These are phyloP conservation scores for Yamadazyma paraphyllophila DNA, from an alignment of 805 yeast species.

Conservation along the genomic window DNA sequence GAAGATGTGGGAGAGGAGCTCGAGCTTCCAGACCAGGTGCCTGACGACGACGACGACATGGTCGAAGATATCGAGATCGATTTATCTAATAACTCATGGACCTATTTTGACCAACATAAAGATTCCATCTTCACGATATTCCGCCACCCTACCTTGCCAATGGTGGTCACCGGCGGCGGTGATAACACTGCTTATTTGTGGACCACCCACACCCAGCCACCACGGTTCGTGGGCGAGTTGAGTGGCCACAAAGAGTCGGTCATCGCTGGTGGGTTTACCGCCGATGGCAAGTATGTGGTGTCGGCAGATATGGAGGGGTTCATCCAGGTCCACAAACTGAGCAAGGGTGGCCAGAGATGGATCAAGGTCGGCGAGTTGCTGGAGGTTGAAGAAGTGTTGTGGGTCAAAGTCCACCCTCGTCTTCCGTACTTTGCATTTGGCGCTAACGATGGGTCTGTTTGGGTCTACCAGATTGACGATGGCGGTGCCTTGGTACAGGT, in stretches of 20 bases:
- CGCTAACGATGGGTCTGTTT: slow-evolving; percentile 87
- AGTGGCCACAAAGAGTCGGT: slow-evolving; percentile 87
- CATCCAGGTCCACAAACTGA: slow-evolving; percentile 66
- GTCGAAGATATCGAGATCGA: slow-evolving; percentile 67
- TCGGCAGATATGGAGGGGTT: slow-evolving; percentile 96
- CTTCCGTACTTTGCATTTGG: slow-evolving; percentile 88
- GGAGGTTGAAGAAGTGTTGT: slow-evolving; percentile 87
- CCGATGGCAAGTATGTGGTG: slow-evolving; percentile 74
- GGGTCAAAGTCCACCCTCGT: slow-evolving; percentile 79
- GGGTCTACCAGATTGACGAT: slow-evolving; percentile 80
- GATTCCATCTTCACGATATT: slow-evolving; percentile 86
- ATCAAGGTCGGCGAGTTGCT: slow-evolving; percentile 62
- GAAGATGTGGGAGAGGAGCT: slow-evolving; percentile 29
- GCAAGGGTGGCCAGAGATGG: slow-evolving; percentile 85
- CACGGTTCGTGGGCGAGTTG: slow-evolving; percentile 73
- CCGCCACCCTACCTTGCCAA: slow-evolving; percentile 79
- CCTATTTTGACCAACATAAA: slow-evolving; percentile 84
- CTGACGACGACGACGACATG: slow-evolving; percentile 29
- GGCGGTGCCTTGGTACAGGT: slow-evolving; percentile 55
- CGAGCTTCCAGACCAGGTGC: slow-evolving; percentile 11
- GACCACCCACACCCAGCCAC: slow-evolving; percentile 88
- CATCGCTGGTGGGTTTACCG: slow-evolving; percentile 76
- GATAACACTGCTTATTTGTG: slow-evolving; percentile 87
- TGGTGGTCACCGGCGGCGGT: slow-evolving; percentile 93
- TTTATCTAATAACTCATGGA: slow-evolving; percentile 82